Evolutionary conservation across 371 early-diverging fungal genomes (phyloP), one percentile per base, ranked within the genome.

Genomic region (Mortierella sp.): DNA sequence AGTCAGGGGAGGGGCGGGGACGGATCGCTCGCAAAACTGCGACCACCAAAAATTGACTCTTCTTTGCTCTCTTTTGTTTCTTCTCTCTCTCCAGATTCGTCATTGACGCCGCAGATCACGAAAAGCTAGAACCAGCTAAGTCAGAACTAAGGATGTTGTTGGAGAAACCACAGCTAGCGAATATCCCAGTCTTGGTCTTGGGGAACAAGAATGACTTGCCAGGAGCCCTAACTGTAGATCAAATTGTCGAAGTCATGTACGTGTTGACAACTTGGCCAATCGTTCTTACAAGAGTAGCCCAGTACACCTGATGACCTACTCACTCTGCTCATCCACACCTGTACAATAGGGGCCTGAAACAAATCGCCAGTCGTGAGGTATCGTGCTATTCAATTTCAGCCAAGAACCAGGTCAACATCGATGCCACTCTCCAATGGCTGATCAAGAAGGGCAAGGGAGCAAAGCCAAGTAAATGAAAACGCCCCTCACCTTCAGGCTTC

Each of bases 161-260:
- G 61, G 95, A 96, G 60, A 95, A 95, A 72, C 95, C 96, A 22
- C 92, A 92, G 72, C 84, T 98, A 56, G 89, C 91, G 7, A 92
- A 89, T 63, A 97, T 98, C 45, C 99, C 99, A 10, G 91, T 98
- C 28, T 88, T 99, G 51, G 96, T 99, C 31, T 87, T 99, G 27
- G 99, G 98, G n/a, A 99, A 99, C 81, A 99, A 99, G 88, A 99
- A 98, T 76, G 99, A 99, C 82, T 80, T 98, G 64, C 89, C 91
- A n/a, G 90, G 87, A 16, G 95, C 98, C 25, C 80, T 97, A 63
- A 87, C 88, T 3, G 97, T 94, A 2, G 96, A 98, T 19, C 88
- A 96, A 71, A 82, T 99, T 41, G 95, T 98, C 57, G 96, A 98
- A 57, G 86, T 83, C 62, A 81, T 98, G 91, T 92, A 85, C 63